Evolutionary conservation across 305 asterid species (phyloP).

Genomic region (Fraxinus floribunda): DNA sequence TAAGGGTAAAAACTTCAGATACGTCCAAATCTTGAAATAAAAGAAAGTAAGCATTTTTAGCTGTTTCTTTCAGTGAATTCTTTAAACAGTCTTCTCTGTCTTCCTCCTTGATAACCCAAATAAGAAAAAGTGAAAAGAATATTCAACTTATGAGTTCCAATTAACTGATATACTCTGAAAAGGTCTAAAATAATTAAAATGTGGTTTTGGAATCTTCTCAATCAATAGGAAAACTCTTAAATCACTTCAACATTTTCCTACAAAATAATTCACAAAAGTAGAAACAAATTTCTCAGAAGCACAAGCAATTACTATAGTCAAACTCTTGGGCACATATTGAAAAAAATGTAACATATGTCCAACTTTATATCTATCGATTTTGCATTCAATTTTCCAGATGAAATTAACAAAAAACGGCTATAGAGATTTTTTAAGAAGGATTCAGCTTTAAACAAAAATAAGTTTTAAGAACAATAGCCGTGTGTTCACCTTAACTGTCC

Average conservation of each 20-base stretch:
- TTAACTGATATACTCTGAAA: not conserved
- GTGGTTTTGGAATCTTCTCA: not conserved
- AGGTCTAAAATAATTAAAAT: not conserved
- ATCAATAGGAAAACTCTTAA: not conserved
- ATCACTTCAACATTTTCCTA: not conserved
- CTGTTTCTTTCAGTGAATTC: not conserved
- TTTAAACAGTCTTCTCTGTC: not conserved
- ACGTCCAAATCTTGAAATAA: not conserved
- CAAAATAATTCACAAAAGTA: not conserved
- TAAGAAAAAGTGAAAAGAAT: not conserved
- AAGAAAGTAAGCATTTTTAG: not conserved
- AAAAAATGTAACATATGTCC: not conserved
- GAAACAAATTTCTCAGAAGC: not conserved
- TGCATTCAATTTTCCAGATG: not conserved
- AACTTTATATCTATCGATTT: not conserved
- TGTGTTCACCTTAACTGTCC: slow-evolving; percentile 77
- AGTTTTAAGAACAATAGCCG: not conserved
- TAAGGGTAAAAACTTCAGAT: not conserved
- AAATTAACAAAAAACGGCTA: not conserved
- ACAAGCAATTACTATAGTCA: not conserved
- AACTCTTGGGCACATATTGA: not conserved
- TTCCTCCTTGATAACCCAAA: not conserved
- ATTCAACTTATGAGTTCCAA: not conserved
- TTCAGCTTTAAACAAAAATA: not conserved
- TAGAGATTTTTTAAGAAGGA: not conserved